Evolutionary conservation across 192 early-diverging fungal genomes (phyloP).

Genomic region (Coemansia sp.): DNA sequence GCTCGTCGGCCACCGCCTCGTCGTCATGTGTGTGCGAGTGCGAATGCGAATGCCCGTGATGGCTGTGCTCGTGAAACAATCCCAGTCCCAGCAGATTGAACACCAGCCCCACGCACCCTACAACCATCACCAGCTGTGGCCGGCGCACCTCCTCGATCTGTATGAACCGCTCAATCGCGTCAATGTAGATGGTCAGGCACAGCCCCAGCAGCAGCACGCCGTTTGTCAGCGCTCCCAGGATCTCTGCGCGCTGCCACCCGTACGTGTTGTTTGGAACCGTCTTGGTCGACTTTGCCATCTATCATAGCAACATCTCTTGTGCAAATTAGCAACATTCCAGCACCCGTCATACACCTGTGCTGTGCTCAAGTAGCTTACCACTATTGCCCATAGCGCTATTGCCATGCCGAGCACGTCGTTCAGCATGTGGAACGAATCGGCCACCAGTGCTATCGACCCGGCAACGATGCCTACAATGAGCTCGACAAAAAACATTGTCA

Average conservation of each 20-base stretch:
- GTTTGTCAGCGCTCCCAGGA: conserved; percentile 90
- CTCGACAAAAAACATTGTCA: conserved; percentile 76
- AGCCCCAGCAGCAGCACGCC: conserved; percentile 88
- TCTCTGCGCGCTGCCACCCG: conserved; percentile 89
- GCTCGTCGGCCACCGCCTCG: conserved; percentile 35
- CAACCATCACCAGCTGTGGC: conserved; percentile 73
- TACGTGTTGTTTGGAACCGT: conserved; percentile 71
- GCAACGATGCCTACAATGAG: conserved; percentile 75
- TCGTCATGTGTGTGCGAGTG: conserved; percentile 45
- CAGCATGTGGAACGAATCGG: conserved; percentile 93
- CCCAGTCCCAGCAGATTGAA: conserved; percentile 80
- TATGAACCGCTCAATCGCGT: conserved; percentile 82
- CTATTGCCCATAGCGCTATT: conserved; percentile 82
- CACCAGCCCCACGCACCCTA: conserved; percentile 73
- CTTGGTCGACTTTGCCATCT: conserved; percentile 63
- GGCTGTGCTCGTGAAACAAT: conserved; percentile 74
- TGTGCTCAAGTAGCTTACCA: conserved; percentile 25
- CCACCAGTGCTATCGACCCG: conserved; percentile 79
- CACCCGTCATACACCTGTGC: neutral
- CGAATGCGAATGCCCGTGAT: conserved; percentile 58
- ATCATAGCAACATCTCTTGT: neutral
- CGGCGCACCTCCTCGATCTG: conserved; percentile 65
- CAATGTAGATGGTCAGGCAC: conserved; percentile 86
- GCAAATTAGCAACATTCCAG: neutral
- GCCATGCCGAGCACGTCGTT: conserved; percentile 75